phyloP scores from a whole-genome alignment of 257 asterid species.

The Agastache rugosa region DNA sequence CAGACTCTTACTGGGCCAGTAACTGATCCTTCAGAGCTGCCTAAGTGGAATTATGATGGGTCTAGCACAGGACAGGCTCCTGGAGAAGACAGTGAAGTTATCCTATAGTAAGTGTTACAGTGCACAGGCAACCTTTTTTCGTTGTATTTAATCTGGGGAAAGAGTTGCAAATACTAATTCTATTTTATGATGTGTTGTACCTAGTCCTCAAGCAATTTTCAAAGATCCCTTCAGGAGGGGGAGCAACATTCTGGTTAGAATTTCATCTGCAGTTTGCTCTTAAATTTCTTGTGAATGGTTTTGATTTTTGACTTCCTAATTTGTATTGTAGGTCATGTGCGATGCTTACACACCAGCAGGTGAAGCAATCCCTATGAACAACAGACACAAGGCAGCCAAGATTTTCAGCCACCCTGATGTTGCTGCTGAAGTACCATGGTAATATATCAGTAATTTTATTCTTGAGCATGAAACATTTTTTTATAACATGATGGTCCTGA shows the following conservation, averaged over 20 bases:
- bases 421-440: slow-evolving; percentile 82
- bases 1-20: slow-evolving; percentile 80
- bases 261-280: neutral
- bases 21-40: slow-evolving; percentile 73
- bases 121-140: neutral
- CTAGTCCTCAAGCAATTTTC: slow-evolving; percentile 95
- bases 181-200: slow-evolving; percentile 20
- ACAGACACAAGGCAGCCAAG: slow-evolving; percentile 73
- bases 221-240: slow-evolving; percentile 92
- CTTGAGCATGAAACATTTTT: neutral
- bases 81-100: slow-evolving; percentile 96
- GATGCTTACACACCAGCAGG: slow-evolving; percentile 96
- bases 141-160: neutral
- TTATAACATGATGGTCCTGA: neutral
- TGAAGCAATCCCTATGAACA: slow-evolving; percentile 86
- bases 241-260: slow-evolving; percentile 74
- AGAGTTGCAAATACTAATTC: slow-evolving; percentile 12
- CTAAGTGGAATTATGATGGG: slow-evolving; percentile 95
- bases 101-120: slow-evolving; percentile 63
- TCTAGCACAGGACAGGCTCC: slow-evolving; percentile 98
- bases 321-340: slow-evolving; percentile 68
- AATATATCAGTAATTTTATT: neutral
- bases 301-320: neutral
- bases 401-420: slow-evolving; percentile 81
- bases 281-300: neutral